phyloP scores from a whole-genome alignment of 75 land plant genomes.

The Pseudotsuga menziesii region DNA sequence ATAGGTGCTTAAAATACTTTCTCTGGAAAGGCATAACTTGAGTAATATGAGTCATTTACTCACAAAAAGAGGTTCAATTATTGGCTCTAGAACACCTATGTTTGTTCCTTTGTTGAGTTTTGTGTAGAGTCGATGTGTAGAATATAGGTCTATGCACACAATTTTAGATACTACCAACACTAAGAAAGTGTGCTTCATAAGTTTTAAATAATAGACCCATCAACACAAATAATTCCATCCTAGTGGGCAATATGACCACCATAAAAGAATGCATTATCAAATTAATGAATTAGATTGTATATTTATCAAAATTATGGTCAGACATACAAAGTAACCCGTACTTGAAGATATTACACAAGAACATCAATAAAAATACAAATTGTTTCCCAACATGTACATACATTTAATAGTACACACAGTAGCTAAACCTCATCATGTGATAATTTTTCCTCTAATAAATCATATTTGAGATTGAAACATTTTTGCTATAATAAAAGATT shows the following conservation, averaged over 20 bases:
- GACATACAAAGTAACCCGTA: background rate
- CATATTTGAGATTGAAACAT: constrained; percentile 6
- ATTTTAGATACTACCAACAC: background rate
- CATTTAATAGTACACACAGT: constrained; percentile 3
- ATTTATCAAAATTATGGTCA: background rate
- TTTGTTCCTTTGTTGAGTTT: background rate
- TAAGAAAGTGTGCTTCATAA: background rate
- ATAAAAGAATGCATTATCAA: background rate
- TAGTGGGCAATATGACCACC: background rate
- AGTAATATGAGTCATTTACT: background rate
- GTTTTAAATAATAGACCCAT: background rate
- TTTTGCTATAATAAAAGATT: background rate
- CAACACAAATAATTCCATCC: background rate
- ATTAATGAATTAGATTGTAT: background rate
- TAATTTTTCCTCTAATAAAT: background rate
- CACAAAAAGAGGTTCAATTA: constrained; percentile 5
- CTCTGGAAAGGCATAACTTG: background rate
- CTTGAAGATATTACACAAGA: background rate
- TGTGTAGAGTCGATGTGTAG: background rate
- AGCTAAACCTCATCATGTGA: constrained; percentile 7
- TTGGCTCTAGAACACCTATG: background rate
- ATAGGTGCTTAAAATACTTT: too few relatives aligned
- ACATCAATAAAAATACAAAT: background rate
- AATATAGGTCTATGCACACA: constrained; percentile 4
- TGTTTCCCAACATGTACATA: background rate